A percentile compares a stretch with the other conserved stretches of the same genome.
Evolutionary conservation across 2,329 filamentous ascomycete species (phyloP).

Genomic region (Zasmidium citrigriseum): DNA sequence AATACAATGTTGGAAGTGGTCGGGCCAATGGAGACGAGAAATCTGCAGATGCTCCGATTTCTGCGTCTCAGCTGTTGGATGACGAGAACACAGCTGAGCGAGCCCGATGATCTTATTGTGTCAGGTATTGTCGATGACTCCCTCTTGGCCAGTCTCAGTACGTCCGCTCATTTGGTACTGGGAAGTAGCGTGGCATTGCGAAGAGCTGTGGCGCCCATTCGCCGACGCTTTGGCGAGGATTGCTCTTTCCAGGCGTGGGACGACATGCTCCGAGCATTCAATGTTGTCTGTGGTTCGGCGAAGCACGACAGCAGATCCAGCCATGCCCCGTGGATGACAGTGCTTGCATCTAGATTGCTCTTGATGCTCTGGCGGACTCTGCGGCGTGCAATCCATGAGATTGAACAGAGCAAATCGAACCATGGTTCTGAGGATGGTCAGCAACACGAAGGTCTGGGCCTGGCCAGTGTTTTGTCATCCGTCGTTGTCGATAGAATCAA

Average conservation of each 20-base stretch:
- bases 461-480: too few relatives aligned
- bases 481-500: too few relatives aligned
- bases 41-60: background rate
- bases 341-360: background rate
- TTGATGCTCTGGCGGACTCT: slow-evolving; percentile 3
- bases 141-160: slow-evolving; percentile 2
- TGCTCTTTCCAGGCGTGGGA: background rate
- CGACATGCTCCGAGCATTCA: background rate
- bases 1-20: slow-evolving; percentile 1
- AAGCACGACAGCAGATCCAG: background rate
- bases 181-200: slow-evolving; percentile 1
- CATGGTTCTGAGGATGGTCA: too few relatives aligned
- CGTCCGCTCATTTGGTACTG: background rate
- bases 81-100: background rate
- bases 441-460: too few relatives aligned
- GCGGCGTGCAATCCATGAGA: background rate
- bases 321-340: slow-evolving; percentile 6
- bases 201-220: background rate
- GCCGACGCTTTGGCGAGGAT: slow-evolving; percentile 2
- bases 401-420: background rate
- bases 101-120: slow-evolving; percentile 3
- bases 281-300: background rate
- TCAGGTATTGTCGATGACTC: slow-evolving; percentile 2
- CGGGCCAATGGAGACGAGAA: background rate
- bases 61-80: background rate